A percentile compares a stretch with the other conserved stretches of the same genome.
These are phyloP conservation scores for Moesziomyces sp. DNA, from an alignment of 1,284 basidiomycete species.

Conservation along the genomic window DNA sequence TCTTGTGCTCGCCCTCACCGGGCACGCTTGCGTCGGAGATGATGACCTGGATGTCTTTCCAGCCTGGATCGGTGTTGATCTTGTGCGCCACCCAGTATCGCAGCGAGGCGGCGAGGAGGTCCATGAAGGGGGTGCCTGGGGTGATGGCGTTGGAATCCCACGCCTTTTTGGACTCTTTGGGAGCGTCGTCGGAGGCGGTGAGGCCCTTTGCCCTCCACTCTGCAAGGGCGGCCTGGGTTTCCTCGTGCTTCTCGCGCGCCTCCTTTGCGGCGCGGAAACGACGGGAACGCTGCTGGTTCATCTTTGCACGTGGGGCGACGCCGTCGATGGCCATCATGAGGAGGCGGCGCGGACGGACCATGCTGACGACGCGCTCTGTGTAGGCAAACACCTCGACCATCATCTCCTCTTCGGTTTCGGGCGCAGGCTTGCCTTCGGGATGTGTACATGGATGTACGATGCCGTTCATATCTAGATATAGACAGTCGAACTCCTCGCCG, in stretches of 20 bases:
- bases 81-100: conserved; percentile 97
- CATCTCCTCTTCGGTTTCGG: conserved; percentile 98
- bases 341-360: conserved; percentile 92
- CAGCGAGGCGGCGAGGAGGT: conserved; percentile 84
- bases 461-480: conserved; percentile 77
- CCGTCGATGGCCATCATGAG: conserved; percentile 99
- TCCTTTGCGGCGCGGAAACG: conserved; percentile 95
- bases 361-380: conserved; percentile 96
- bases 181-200: conserved; percentile 81
- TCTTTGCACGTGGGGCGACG: conserved; percentile 97
- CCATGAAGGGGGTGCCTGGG: conserved; percentile 98
- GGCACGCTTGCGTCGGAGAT: conserved; percentile 97
- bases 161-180: conserved; percentile 76
- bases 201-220: conserved; percentile 93
- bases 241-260: conserved; percentile 90
- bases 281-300: conserved; percentile 97
- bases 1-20: conserved; percentile 99
- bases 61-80: conserved; percentile 92
- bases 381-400: conserved; percentile 98
- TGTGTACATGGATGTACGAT: conserved; percentile 97
- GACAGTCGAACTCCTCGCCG: conserved; percentile 91
- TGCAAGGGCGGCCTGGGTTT: conserved; percentile 80
- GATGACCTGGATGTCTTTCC: conserved; percentile 85
- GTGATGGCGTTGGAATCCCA: conserved; percentile 99
- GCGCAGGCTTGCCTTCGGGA: conserved; percentile 89